A percentile compares a stretch with the other conserved stretches of the same genome.
phyloP scores from a whole-genome alignment of 1,284 basidiomycete genomes.

The Hortiboletus rubellus region DNA sequence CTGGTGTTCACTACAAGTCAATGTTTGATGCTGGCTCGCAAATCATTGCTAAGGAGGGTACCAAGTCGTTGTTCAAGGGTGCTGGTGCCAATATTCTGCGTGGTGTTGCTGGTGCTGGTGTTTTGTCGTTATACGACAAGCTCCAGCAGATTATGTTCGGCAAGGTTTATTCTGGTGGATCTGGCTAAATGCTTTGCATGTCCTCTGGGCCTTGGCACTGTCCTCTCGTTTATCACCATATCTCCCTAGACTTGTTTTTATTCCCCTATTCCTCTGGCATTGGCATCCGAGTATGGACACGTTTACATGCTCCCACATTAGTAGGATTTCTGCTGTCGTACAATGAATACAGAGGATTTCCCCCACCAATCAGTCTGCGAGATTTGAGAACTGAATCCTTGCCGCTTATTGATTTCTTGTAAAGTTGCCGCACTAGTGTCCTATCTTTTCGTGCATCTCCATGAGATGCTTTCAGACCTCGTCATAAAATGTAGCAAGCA shows the following conservation, averaged over 20 bases:
- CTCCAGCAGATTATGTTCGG: slow-evolving; percentile 90
- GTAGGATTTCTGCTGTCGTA: slow-evolving; percentile 16
- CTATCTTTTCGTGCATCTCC: neutral
- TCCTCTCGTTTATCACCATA: slow-evolving; percentile 35
- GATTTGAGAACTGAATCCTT: neutral
- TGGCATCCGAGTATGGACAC: slow-evolving; percentile 20
- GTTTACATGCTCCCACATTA: slow-evolving; percentile 27
- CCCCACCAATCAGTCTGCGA: neutral
- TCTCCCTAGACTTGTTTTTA: slow-evolving; percentile 39
- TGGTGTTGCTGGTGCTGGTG: slow-evolving; percentile 98
- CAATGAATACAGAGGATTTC: slow-evolving; percentile 20
- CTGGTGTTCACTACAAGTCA: slow-evolving; percentile 85
- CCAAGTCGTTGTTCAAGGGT: slow-evolving; percentile 90
- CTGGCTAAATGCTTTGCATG: slow-evolving; percentile 25
- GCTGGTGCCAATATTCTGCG: slow-evolving; percentile 98
- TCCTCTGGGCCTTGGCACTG: slow-evolving; percentile 31
- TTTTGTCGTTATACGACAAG: slow-evolving; percentile 92
- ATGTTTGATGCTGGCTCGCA: slow-evolving; percentile 85
- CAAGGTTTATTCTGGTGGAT: slow-evolving; percentile 90
- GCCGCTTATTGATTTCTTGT: neutral
- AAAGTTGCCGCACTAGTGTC: neutral
- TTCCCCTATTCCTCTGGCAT: slow-evolving; percentile 26
- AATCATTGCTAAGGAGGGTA: slow-evolving; percentile 90
- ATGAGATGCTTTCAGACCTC: slow-evolving; percentile 15
- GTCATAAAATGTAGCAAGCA: neutral